A percentile compares a stretch with the other conserved stretches of the same genome.
Conservation (phyloP, 1,139 yeast genomes). For the Suhomyces panamericanus region DNA sequence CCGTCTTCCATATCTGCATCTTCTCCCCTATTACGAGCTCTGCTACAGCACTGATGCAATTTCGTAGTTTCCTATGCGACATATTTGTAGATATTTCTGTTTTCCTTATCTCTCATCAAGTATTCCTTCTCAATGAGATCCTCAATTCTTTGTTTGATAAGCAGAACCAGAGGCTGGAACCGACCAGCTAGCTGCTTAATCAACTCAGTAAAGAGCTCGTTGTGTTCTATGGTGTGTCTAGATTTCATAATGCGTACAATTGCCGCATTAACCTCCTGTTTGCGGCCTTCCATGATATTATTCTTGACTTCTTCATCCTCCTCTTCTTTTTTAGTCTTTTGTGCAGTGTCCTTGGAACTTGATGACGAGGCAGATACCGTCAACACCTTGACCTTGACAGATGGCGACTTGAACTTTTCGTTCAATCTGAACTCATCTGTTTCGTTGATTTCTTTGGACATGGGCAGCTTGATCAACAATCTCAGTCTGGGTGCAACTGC, state of each 20-base stretch:
- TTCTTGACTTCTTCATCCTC: constrained; percentile 39
- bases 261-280: constrained; percentile 79
- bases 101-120: constrained; percentile 66
- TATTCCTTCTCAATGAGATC: constrained; percentile 82
- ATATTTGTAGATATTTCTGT: constrained; percentile 66
- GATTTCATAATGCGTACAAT: constrained; percentile 87
- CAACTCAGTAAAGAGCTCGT: constrained; percentile 66
- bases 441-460: constrained; percentile 67
- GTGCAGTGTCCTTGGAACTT: constrained; percentile 24
- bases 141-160: constrained; percentile 79
- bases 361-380: constrained; percentile 52
- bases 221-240: constrained; percentile 60
- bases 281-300: constrained; percentile 44
- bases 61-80: constrained; percentile 47
- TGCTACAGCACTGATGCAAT: neutral
- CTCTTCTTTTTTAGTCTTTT: constrained; percentile 40
- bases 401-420: constrained; percentile 67
- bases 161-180: constrained; percentile 66
- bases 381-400: constrained; percentile 71
- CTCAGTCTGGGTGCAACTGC: constrained; percentile 84
- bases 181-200: constrained; percentile 61
- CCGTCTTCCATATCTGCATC: neutral
- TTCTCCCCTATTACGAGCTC: no score
- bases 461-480: constrained; percentile 68
- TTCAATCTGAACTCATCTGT: constrained; percentile 71